Conservation (phyloP, 495 filamentous ascomycete genomes). For the Penicillium paradoxum region DNA sequence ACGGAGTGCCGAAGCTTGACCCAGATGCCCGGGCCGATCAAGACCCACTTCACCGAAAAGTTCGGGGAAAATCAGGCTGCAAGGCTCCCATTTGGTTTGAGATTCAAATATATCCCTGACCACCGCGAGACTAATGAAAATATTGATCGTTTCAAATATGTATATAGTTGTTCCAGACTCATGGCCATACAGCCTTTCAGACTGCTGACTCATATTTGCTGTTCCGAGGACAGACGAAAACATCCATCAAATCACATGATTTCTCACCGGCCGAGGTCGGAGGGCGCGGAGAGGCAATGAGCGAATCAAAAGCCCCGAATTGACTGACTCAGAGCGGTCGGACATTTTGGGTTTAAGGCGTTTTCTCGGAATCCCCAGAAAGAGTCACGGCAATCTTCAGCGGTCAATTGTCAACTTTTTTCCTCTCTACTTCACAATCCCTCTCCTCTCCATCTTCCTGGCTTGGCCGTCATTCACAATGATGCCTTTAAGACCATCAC, state of each 20-base stretch:
- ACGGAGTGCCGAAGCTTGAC: not conserved
- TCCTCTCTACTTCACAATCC: constrained; percentile 12
- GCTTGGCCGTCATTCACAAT: constrained; percentile 41
- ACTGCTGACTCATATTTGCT: not conserved
- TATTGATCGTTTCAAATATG: too few species aligned
- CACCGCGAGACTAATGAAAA: too few species aligned
- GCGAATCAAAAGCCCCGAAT: constrained; percentile 30
- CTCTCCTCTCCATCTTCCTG: constrained; percentile 15
- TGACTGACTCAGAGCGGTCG: constrained; percentile 24
- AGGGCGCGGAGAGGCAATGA: constrained; percentile 17
- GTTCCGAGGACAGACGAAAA: constrained; percentile 9
- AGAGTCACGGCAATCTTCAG: constrained; percentile 18
- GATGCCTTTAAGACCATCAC: constrained; percentile 48
- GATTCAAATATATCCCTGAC: not conserved
- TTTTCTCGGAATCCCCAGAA: constrained; percentile 25
- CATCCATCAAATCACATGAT: constrained; percentile 1
- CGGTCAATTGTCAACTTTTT: constrained; percentile 14
- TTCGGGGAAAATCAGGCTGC: not conserved
- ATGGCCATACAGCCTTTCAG: not conserved
- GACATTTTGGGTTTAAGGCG: constrained; percentile 20
- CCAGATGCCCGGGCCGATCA: constrained; percentile 2
- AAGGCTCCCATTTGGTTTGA: not conserved
- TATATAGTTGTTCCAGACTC: not conserved
- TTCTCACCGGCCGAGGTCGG: constrained; percentile 28
- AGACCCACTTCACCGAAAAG: constrained; percentile 4